Base-by-base conservation (phyloP, 2,329 filamentous ascomycete genomes). In the Xylariaceae sp. region DNA sequence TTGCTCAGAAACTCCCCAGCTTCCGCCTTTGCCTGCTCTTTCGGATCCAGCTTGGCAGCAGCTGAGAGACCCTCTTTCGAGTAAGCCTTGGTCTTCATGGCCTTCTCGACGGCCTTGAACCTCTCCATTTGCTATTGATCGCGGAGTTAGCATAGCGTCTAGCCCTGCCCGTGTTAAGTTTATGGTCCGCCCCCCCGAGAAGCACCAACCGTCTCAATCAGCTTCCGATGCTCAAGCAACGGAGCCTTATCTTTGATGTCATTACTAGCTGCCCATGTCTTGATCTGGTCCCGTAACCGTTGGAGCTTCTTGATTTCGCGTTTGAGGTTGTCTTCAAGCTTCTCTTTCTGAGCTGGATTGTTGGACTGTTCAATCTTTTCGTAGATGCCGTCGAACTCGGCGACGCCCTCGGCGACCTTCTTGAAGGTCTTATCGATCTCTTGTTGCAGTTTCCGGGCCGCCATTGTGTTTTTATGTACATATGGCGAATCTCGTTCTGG, bases 391-490 rank as follows among this genome's bases (percentile, higher is more conserved):
- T 97, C 91, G 73, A 99, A 99, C 62, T 91, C 88, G 60, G 85
- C 80, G 53, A 97, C 91, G 51, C 94, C 94, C 77, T 97, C 92
- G 47, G 84, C 82, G 68, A 97, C 91, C 80, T 95, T 95, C 76
- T 99, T 99, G 84, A 96, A 97, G 83, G 90, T 95, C 78, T 96
- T 96, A 71, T 99, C 94, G 68, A 97, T 92, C 77, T 99, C 94
- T 77, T 97, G 91, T 73, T 94, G 89, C 67, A 96, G 83, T 80
- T 99, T 99, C 72, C 94, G 85, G 72, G 89, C 89, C 67, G 94
- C 90, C 94, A 99, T 99, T 67, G 73, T 80, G 74, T 62, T 59
- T 60, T 51, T 60, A 57, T 55, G 55, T 55, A 59, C 55, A 60
- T 53, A 29, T 54, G 58, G 55, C 41, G 58, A 59, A 44, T 54